These are phyloP conservation scores for Sporothrix brunneoviolacea DNA, from an alignment of 2,329 filamentous ascomycete genomes.

Conservation along the genomic window DNA sequence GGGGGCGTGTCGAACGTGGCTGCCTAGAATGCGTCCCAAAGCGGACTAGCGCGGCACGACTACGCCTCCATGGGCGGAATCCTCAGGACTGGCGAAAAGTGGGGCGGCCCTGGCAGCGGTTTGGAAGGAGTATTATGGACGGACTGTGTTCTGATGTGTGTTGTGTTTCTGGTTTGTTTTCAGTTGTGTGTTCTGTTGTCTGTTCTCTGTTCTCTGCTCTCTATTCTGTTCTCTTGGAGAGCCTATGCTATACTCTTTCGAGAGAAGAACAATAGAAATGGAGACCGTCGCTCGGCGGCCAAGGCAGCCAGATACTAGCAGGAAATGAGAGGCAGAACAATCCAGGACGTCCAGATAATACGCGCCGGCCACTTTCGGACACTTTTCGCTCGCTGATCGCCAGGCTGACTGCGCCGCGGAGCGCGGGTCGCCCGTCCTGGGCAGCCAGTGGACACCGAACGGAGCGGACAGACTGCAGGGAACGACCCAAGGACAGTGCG, in stretches of 20 bases:
- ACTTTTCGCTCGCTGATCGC: not conserved
- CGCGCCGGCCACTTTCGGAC: not conserved
- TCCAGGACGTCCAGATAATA: too few relatives aligned
- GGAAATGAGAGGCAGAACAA: not conserved
- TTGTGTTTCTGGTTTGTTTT: too few relatives aligned
- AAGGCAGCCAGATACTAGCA: not conserved
- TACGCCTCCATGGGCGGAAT: constrained; percentile 19
- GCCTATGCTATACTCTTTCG: too few relatives aligned
- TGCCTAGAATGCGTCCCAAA: constrained; percentile 20
- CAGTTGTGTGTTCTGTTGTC: too few relatives aligned
- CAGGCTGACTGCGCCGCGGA: constrained; percentile 9
- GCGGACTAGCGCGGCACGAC: constrained; percentile 16
- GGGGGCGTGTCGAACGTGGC: constrained; percentile 17
- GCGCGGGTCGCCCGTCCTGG: not conserved
- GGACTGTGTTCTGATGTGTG: too few relatives aligned
- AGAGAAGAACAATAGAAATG: not conserved
- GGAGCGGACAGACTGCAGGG: too few relatives aligned
- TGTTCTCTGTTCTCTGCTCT: too few relatives aligned
- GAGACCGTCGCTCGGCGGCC: not conserved
- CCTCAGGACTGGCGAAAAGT: constrained; percentile 5
- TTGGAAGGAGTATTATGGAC: too few relatives aligned
- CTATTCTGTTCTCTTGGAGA: too few relatives aligned
- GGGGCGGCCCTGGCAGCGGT: too few relatives aligned
- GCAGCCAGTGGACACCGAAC: too few relatives aligned
- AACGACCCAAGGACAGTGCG: too few relatives aligned